Base-by-base conservation (phyloP, 352 stramenopile genomes). In the Globisporangium takayamanum region DNA sequence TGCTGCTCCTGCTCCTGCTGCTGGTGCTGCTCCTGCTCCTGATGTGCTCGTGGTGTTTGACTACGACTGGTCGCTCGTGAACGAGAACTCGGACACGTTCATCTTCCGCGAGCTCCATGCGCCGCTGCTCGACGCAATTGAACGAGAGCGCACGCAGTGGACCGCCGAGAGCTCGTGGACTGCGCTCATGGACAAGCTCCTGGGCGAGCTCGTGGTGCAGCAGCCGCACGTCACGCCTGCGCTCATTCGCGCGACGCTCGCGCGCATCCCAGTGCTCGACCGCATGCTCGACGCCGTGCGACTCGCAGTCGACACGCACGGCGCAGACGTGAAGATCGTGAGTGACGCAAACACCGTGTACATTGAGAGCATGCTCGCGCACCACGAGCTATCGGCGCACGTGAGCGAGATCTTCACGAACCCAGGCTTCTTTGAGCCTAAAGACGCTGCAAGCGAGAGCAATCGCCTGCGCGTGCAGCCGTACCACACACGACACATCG, bases 11-110 rank as follows among this genome's bases (percentile, higher is more conserved):
- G 33, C 33, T 39, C 5, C 33, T 39, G 33, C 33, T 39, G 33
- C 30, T 36, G 22, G 22, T 22, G 22, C 28, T 33, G 28, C 5
- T 33, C 28, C 28, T 33, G 28, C 28, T 2, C 3, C 28, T 5
- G 22, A 50, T 16, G 69, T 81, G 15, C 70, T 93, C 33, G 76
- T 91, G 36, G 59, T 92, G 46, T 91, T 93, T 44, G 84, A 93
- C 70, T 93, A 89, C 53, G 84, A 93, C 66, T 91, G 84, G 78
- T 93, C 76, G 30, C 68, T 93, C 48, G 73, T 93, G 51, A 85
- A 94, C 61, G 80, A 87, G 25, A 89, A 94, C 70, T 92, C 84
- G 45, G 84, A 94, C 63, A 87, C 68, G 39, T 89, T 83, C 52
- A 63, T 94, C 50, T 91, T 91, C 70, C 65, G 86, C 45, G 33